phyloP scores from a whole-genome alignment of 257 asterid genomes.

The Scutellaria minor region DNA sequence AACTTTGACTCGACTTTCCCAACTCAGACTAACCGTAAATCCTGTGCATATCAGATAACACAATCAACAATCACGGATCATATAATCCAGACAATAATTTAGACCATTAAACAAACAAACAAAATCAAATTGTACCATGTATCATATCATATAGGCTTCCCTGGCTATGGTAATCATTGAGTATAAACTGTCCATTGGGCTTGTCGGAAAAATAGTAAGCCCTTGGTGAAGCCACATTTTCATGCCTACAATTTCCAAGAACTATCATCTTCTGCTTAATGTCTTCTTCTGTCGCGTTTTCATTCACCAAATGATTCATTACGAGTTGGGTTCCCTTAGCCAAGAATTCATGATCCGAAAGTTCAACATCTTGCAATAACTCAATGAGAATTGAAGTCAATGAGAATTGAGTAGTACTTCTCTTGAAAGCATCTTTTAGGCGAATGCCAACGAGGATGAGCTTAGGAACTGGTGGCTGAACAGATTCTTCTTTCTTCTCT shows the following conservation, averaged over 20 bases:
- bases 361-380: no score
- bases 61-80: no score
- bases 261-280: not conserved
- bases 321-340: not conserved
- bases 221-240: constrained; percentile 18
- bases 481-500: no score
- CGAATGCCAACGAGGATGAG: no score
- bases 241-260: constrained; percentile 14
- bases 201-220: constrained; percentile 7
- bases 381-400: no score
- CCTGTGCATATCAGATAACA: no score
- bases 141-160: constrained; percentile 45
- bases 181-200: not conserved
- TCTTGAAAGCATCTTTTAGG: no score
- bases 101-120: no score
- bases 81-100: no score
- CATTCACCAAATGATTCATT: not conserved
- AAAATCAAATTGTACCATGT: constrained; percentile 18
- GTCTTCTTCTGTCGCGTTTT: not conserved
- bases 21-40: not conserved
- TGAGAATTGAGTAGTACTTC: no score
- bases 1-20: not conserved
- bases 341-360: no score
- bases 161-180: constrained; percentile 36
- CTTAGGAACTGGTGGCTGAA: no score